Evolutionary conservation across 306 rosid species (phyloP), one percentile per base, ranked within the genome.

Genomic region (Castanea mollissima): DNA sequence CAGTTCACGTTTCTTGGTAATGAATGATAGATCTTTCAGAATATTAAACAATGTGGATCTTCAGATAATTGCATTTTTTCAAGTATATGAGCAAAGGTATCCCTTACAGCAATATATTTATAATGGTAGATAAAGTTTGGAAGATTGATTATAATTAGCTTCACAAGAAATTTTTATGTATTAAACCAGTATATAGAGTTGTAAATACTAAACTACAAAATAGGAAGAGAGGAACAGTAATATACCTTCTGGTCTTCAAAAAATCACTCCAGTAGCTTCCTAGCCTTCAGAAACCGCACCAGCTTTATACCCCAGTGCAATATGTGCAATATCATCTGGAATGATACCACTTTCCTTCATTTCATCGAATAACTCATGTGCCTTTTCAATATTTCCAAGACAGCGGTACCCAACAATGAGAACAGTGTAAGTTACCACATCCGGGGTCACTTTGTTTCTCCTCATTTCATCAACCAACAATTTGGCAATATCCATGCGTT

Each of bases 341-440:
- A 52, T 69, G 79, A 91, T 76, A 57, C 87, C 86, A 29, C 68
- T 74, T 41, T 18, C 77, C 71, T 41, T 86, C 93, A 91, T 89
- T 83, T 79, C 81, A 20, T 31, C 73, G 70, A 73, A 77, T 56
- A 86, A 73, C 69, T 76, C 85, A 52, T 63, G 56, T 65, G 89
- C 91, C 57, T 69, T 75, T 23, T 73, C 87, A 29, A 65, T 57
- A 59, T 41, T 18, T 71, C 88, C 88, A 68, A 79, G 79, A 19
- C 80, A 81, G 65, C 44, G 74, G 77, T 83, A 83, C 65, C 89
- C 85, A 71, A 21, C 29, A 69, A 88, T 86, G 55, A 86, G 89
- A 74, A 80, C 85, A 27, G 88, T 88, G 85, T 90, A 90, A 67
- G 90, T 85, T 54, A 84, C 84, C 76, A 88, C 85, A 70, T 85